Base-by-base conservation (phyloP, 192 early-diverging fungal species). In the Diversispora eburnea region DNA sequence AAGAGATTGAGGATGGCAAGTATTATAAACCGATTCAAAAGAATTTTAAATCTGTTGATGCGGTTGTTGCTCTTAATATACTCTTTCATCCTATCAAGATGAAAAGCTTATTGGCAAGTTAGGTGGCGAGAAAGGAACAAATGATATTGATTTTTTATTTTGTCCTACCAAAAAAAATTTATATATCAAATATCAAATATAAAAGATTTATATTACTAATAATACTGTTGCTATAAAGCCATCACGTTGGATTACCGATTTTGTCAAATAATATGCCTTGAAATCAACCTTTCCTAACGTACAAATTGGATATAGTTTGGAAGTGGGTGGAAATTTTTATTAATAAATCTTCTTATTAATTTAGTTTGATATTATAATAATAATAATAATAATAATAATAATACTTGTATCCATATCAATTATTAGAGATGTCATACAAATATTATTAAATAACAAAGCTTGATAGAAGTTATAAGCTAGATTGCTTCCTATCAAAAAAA, bases 51-150 rank as follows among this genome's bases (percentile, higher is more conserved):
- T 70, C 69, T 13, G 13, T 58, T 58, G 56, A 70, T 70, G 55
- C 69, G 45, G n/a, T 70, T 59, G 39, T 70, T 70, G 56, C 69
- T 13, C 56, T 54, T 25, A 2, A 56, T 5, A 70, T 12, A 6
- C 55, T 70, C 55, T 58, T 70, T 58, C 68, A 70, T 58, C 68
- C 68, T 46, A 70, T 70, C 57, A 70, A 70, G 3, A 58, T 70
- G 54, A 70, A 58, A 58, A 33, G 1, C 68, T 70, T 70, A 8
- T 42, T 58, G 22, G 58, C 19, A 70, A 70, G 8, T 70, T 70
- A n/a, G 68, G 68, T 15, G 68, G 55, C 0, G 10, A 42, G n/a
- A 45, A 25, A 9, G 68, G 15, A 58, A 55, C 19, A 67, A 47
- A 67, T 67, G 6, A 42, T 46, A 70, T 70, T 2, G 19, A 58